These are phyloP conservation scores for Reutealis trisperma DNA, from an alignment of 345 rosid species.

Conservation along the genomic window DNA sequence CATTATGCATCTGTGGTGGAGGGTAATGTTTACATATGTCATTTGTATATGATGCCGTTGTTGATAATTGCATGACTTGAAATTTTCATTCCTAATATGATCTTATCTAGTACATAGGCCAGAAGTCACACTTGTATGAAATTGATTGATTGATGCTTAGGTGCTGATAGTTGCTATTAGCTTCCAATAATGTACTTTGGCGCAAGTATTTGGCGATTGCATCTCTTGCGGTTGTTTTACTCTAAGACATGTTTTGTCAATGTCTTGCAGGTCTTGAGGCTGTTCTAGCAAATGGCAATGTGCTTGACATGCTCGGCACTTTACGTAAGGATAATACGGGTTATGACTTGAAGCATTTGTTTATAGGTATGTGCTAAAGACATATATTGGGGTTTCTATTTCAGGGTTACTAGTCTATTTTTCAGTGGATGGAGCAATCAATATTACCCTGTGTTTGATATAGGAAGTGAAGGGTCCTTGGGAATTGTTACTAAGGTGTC, in stretches of 20 bases:
- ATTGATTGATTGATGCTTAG: neutral
- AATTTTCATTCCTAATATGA: neutral
- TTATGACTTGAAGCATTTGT: constrained; percentile 91
- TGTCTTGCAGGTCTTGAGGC: constrained; percentile 71
- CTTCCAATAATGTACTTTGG: neutral
- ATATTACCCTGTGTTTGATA: constrained; percentile 18
- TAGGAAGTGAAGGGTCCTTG: constrained; percentile 96
- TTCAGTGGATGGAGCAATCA: constrained; percentile 5
- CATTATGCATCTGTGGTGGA: neutral
- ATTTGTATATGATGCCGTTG: too few relatives aligned
- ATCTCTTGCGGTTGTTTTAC: neutral
- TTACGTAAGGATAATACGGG: constrained; percentile 97
- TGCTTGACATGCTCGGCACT: constrained; percentile 92
- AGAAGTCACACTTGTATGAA: neutral
- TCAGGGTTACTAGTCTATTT: constrained; percentile 2
- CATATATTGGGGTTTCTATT: constrained; percentile 2
- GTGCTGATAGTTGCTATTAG: neutral
- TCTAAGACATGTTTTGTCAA: constrained; percentile 3
- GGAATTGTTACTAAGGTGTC: constrained; percentile 96
- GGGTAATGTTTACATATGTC: too few relatives aligned
- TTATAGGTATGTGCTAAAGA: constrained; percentile 58
- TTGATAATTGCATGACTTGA: neutral
- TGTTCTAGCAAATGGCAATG: constrained; percentile 88
- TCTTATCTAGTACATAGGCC: neutral
- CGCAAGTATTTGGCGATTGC: neutral